These are phyloP conservation scores for Saccharomycopsis fodiens DNA, from an alignment of 805 yeast species.

Conservation along the genomic window DNA sequence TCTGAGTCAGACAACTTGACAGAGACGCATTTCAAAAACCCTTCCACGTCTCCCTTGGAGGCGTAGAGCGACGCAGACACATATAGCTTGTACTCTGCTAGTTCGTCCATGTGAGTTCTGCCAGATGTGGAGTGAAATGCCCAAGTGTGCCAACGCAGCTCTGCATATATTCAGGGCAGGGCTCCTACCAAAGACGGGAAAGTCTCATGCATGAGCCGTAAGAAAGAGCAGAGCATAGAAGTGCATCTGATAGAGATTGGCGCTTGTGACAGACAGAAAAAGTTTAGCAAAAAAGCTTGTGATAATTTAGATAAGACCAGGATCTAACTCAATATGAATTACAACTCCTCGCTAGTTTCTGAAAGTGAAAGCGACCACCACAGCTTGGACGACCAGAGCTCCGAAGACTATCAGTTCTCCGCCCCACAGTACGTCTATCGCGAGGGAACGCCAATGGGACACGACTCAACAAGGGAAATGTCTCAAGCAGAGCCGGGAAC, in stretches of 20 bases:
- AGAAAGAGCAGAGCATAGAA: too few species aligned
- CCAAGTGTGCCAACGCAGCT: too few species aligned
- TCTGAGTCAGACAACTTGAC: neutral
- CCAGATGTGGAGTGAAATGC: too few species aligned
- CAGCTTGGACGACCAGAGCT: neutral
- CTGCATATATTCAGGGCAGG: too few species aligned
- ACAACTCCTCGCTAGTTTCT: neutral
- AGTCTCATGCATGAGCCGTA: too few species aligned
- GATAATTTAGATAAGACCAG: too few species aligned
- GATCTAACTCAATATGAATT: too few species aligned
- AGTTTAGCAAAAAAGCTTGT: too few species aligned
- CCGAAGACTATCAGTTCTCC: neutral
- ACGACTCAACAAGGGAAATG: too few species aligned
- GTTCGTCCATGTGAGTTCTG: constrained; percentile 10
- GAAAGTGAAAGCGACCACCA: neutral
- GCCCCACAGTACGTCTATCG: neutral
- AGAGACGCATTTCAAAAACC: neutral
- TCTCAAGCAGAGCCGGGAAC: neutral
- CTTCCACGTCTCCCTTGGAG: constrained; percentile 11
- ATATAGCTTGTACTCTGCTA: constrained; percentile 12
- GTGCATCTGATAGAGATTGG: too few species aligned
- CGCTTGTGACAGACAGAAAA: too few species aligned
- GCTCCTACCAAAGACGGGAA: too few species aligned
- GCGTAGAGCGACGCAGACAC: constrained; percentile 8
- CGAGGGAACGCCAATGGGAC: neutral